Percentiles rank a stretch among this genome's conserved stretches.
These are phyloP conservation scores for Solanum sitiens DNA, from an alignment of 257 asterid genomes.

Conservation along the genomic window DNA sequence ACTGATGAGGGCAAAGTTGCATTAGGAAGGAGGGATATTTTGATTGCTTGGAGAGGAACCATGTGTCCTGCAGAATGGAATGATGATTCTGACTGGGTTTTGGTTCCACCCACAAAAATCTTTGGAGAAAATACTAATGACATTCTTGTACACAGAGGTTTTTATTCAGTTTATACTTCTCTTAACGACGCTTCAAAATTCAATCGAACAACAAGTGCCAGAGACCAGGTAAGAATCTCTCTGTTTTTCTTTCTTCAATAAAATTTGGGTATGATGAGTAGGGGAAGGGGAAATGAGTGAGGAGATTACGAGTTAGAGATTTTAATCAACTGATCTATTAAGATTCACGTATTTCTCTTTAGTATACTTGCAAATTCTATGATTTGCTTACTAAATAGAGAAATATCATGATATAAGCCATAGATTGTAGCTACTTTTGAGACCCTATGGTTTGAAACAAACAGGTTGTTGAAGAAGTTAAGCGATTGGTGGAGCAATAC, in stretches of 20 bases:
- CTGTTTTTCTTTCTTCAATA: not conserved
- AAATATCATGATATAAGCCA: not conserved
- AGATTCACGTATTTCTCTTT: too few relatives aligned
- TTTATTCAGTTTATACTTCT: conserved; percentile 22
- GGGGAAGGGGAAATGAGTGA: too few relatives aligned
- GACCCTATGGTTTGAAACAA: not conserved
- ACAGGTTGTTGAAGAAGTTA: conserved; percentile 58
- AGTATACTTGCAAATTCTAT: not conserved
- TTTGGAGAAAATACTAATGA: conserved; percentile 3
- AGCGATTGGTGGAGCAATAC: conserved; percentile 45
- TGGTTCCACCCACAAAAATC: conserved; percentile 15
- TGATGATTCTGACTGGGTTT: conserved; percentile 30
- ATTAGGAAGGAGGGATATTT: conserved; percentile 51
- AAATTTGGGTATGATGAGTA: not conserved
- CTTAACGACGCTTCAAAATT: conserved; percentile 1
- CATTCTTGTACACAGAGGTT: conserved; percentile 15
- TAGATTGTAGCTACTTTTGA: not conserved
- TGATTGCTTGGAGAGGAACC: conserved; percentile 62
- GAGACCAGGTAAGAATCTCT: conserved; percentile 20
- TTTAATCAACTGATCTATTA: too few relatives aligned
- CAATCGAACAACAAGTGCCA: conserved; percentile 17
- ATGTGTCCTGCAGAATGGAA: conserved; percentile 16
- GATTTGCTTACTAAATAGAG: not conserved
- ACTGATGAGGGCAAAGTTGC: conserved; percentile 42
- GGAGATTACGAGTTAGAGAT: too few relatives aligned